Evolutionary conservation across 257 asterid genomes (phyloP).

Genomic region (Solanum arcanum): DNA sequence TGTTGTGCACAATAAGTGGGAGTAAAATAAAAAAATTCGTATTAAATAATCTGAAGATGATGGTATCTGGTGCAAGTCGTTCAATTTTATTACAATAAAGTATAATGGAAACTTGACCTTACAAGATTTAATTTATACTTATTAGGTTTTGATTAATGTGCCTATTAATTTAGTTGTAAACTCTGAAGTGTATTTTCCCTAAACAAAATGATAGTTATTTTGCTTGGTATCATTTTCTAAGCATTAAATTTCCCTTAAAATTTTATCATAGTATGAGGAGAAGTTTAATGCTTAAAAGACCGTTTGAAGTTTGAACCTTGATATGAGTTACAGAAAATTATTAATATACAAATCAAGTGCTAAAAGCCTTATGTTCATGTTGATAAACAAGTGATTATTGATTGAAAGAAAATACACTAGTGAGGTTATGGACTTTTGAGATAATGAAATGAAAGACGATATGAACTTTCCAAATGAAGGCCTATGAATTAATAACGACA

Average conservation of each 20-base stretch:
- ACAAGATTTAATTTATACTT: not conserved
- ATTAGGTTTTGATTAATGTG: not conserved
- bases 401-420: not conserved
- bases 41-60: not conserved
- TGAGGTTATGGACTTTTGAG: too few relatives aligned
- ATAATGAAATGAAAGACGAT: too few relatives aligned
- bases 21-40: not conserved
- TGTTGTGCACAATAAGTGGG: not conserved
- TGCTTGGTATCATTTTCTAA: not conserved
- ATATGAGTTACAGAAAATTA: not conserved
- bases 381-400: not conserved
- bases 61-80: not conserved
- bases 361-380: not conserved
- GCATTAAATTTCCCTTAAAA: not conserved
- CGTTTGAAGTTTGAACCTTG: not conserved
- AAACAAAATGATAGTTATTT: too few relatives aligned
- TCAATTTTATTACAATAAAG: not conserved
- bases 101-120: not conserved
- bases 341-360: not conserved
- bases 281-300: not conserved
- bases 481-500: too few relatives aligned
- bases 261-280: too few relatives aligned
- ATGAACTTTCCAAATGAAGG: too few relatives aligned
- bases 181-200: not conserved
- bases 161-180: not conserved